Percentiles rank a stretch among this genome's conserved stretches.
These are phyloP conservation scores for Physcomitrium patens DNA, from an alignment of 225 moss, liverwort and hornwort genomes.

Conservation along the genomic window DNA sequence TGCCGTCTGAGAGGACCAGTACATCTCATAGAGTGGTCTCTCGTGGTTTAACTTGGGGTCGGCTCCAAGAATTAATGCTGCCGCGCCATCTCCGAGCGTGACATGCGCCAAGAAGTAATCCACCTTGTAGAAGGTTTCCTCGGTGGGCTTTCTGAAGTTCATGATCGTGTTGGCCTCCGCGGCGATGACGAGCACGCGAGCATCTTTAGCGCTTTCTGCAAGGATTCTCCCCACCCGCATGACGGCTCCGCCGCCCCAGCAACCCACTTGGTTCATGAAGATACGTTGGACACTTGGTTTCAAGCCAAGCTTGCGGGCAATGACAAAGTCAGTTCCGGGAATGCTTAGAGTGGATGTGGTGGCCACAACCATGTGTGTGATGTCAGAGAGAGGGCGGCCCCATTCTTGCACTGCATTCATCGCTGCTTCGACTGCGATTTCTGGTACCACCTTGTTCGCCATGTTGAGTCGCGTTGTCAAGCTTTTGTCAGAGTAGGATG, in stretches of 20 bases:
- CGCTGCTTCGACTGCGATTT: slow-evolving; percentile 41
- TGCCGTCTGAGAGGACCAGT: slow-evolving; percentile 49
- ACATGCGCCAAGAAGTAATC: slow-evolving; percentile 46
- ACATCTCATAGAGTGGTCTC: slow-evolving; percentile 51
- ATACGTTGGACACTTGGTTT: slow-evolving; percentile 51
- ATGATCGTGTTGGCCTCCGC: slow-evolving; percentile 56
- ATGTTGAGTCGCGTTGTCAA: slow-evolving; percentile 48
- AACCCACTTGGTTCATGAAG: slow-evolving; percentile 45
- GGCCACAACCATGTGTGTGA: slow-evolving; percentile 60
- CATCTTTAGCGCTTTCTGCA: slow-evolving; percentile 47
- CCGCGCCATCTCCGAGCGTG: slow-evolving; percentile 50
- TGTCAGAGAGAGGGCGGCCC: slow-evolving; percentile 42
- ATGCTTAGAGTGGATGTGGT: slow-evolving; percentile 42
- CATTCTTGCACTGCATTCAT: slow-evolving; percentile 43
- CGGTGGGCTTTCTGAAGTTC: slow-evolving; percentile 59
- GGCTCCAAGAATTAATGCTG: slow-evolving; percentile 46
- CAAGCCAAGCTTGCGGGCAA: slow-evolving; percentile 46
- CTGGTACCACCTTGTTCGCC: slow-evolving; percentile 48
- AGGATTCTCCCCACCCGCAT: slow-evolving; percentile 53
- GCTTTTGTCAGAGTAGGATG: slow-evolving; percentile 40
- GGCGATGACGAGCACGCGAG: slow-evolving; percentile 52
- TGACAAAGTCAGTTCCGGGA: slow-evolving; percentile 53
- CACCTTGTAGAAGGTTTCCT: slow-evolving; percentile 40
- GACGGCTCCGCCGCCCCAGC: slow-evolving; percentile 53
- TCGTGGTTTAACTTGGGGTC: slow-evolving; percentile 34